Percentiles rank a stretch among this genome's conserved stretches.
phyloP scores from a whole-genome alignment of 2,329 filamentous ascomycete species.

The Colletotrichum tofieldiae region DNA sequence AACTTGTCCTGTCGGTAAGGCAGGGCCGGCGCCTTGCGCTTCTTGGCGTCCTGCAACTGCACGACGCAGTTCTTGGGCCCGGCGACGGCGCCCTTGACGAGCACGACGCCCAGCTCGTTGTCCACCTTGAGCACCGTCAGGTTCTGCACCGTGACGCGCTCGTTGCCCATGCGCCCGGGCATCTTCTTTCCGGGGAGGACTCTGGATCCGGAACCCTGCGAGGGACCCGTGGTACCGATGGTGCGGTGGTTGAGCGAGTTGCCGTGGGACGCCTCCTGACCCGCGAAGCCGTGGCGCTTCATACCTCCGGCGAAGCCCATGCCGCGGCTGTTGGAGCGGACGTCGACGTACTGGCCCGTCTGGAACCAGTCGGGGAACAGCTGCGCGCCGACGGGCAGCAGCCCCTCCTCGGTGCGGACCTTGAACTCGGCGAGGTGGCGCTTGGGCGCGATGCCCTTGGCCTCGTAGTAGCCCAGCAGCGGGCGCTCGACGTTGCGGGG shows the following conservation, averaged over 20 bases:
- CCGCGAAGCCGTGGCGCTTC: slow-evolving; percentile 93
- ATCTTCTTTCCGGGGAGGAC: slow-evolving; percentile 98
- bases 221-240: slow-evolving; percentile 90
- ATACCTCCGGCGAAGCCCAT: slow-evolving; percentile 98
- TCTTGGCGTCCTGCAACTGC: slow-evolving; percentile 90
- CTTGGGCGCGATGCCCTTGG: slow-evolving; percentile 87
- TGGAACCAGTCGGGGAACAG: slow-evolving; percentile 93
- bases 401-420: slow-evolving; percentile 80
- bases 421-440: slow-evolving; percentile 88
- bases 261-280: slow-evolving; percentile 94
- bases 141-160: slow-evolving; percentile 92
- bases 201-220: slow-evolving; percentile 92
- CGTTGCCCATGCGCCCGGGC: slow-evolving; percentile 94
- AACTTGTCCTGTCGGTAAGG: slow-evolving; percentile 65
- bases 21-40: slow-evolving; percentile 76
- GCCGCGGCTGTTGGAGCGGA: slow-evolving; percentile 83
- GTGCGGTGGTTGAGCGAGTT: slow-evolving; percentile 95
- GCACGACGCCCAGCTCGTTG: slow-evolving; percentile 86
- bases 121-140: slow-evolving; percentile 91
- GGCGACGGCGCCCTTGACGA: slow-evolving; percentile 88
- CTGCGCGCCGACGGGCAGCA: slow-evolving; percentile 82
- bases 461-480: slow-evolving; percentile 89
- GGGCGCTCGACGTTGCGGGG: slow-evolving; percentile 85
- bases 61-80: slow-evolving; percentile 91
- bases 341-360: slow-evolving; percentile 91